Base-by-base conservation (phyloP, 805 yeast species). In the Starmerella ratchasimensis region DNA sequence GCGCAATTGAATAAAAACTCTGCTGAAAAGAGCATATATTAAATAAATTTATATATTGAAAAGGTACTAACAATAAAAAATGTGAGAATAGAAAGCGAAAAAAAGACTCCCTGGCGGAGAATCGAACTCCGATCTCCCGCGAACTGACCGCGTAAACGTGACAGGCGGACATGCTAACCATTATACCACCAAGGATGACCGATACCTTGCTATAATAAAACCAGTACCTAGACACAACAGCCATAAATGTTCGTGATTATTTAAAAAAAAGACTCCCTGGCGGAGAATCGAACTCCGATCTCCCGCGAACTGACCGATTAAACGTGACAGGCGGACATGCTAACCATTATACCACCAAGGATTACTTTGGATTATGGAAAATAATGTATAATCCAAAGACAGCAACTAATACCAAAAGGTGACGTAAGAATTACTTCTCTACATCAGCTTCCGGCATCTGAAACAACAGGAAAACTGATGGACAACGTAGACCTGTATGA, bases 401-500 rank as follows among this genome's bases (percentile, higher is more conserved):
- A 24, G 11, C 26, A 24, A 24, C 10, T 24, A 24, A 13, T 24
- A 24, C 13, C 26, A 13, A 13, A 10, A 11, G 16, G 11, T 13
- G 31, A 16, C 11, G 14, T 28, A 28, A 9, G 14, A 13, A 28
- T n/a, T 25, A 15, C 14, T 25, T 25, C 14, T 25, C 21, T n/a
- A n/a, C n/a, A n/a, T n/a, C n/a, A n/a, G n/a, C n/a, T n/a, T n/a
- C n/a, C n/a, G n/a, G n/a, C n/a, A n/a, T n/a, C n/a, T n/a, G n/a
- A n/a, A n/a, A n/a, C 25, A 22, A 7, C 25, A 22, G 28, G n/a
- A 13, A 6, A 19, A 15, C 28, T 17, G 17, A 46, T 46, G 50
- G 45, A 44, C 19, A 37, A 39, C 19, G 48, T 50, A 21, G 50
- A 47, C 22, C 63, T 86, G 20, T 96, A 86, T 54, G 96, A 88